Evolutionary conservation across 1,284 basidiomycete genomes (phyloP), one percentile per base, ranked within the genome.

Genomic region (Trichosporon sp.): DNA sequence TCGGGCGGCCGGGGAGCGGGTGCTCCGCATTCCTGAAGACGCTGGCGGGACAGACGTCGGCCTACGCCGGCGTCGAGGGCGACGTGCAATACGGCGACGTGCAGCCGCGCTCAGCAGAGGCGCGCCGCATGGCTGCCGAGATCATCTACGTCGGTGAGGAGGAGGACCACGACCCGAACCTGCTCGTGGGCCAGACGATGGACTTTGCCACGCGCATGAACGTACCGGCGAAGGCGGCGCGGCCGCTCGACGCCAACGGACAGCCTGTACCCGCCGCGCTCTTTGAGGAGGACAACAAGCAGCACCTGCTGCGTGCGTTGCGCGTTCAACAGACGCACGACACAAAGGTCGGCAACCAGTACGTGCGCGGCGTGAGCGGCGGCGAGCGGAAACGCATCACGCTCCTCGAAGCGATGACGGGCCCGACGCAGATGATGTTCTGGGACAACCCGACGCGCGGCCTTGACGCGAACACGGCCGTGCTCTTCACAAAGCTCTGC

Each of bases 381-480:
- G 72, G 72, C n/a, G 66, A 70, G 34, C 42, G 69, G 23, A 64
- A 65, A 62, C 66, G 68, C 13, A 66, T 72, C 18, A 64, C 71
- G 4, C 53, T 72, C 9, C 66, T 58, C 15, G 69, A 70, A 25
- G 65, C 51, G 5, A 27, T 70, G 53, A 64, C 68, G 3, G 35
- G 63, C 18, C 51, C 69, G 32, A 65, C 68, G 2, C 23, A 62
- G 13, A 66, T 72, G 31, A 42, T 27, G 21, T 72, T 66, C 27
- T 75, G 71, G 71, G 70, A 72, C 29, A 72, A 91, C 74, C 90
- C 90, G 0, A 92, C 91, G 1, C 87, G 92, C 62, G 92, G 92
- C 65, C 85, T 95, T 63, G 92, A 94, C 74, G 90, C 92, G 0
- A 89, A 89, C 15, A 93, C 91, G 29, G 91, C 92, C 0, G 84